phyloP scores from a whole-genome alignment of 2,329 filamentous ascomycete species.

The Diaporthe vaccinii region DNA sequence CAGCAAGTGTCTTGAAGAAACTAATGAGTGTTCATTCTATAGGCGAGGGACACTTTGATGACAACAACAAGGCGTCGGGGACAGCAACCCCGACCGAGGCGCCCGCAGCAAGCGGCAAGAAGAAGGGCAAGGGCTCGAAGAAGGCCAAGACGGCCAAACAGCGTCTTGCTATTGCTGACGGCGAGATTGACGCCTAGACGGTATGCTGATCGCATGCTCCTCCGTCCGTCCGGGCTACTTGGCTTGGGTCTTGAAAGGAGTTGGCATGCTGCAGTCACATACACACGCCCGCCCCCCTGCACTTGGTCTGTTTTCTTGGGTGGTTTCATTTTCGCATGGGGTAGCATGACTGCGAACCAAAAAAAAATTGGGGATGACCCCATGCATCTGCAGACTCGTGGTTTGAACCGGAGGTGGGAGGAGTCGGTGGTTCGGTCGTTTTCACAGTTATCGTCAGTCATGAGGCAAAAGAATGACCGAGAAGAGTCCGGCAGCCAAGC shows the following conservation, averaged over 20 bases:
- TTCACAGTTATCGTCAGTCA: not conserved
- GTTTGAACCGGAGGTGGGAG: not conserved
- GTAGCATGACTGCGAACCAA: slow-evolving; percentile 16
- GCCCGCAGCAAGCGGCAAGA: slow-evolving; percentile 67
- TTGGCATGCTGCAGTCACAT: not conserved
- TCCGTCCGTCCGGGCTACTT: not conserved
- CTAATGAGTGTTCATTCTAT: slow-evolving; percentile 49
- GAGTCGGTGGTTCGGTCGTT: not conserved
- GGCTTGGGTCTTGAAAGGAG: not conserved
- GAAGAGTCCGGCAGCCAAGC: not conserved
- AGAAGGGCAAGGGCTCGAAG: slow-evolving; percentile 68
- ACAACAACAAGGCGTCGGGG: slow-evolving; percentile 87
- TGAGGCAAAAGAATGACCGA: slow-evolving; percentile 8
- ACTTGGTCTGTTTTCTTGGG: not conserved
- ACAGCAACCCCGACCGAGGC: slow-evolving; percentile 83
- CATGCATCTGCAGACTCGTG: not conserved
- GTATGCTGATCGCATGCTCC: not conserved
- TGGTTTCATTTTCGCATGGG: slow-evolving; percentile 2
- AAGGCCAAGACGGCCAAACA: slow-evolving; percentile 79
- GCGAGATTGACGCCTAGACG: slow-evolving; percentile 56
- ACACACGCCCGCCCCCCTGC: not conserved
- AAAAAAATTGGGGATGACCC: not conserved
- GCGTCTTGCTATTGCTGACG: slow-evolving; percentile 76
- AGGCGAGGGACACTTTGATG: slow-evolving; percentile 98
- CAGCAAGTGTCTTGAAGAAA: slow-evolving; percentile 9